Conservation (phyloP, 2,329 filamentous ascomycete genomes). For the Arthrobotrys musiformis region DNA sequence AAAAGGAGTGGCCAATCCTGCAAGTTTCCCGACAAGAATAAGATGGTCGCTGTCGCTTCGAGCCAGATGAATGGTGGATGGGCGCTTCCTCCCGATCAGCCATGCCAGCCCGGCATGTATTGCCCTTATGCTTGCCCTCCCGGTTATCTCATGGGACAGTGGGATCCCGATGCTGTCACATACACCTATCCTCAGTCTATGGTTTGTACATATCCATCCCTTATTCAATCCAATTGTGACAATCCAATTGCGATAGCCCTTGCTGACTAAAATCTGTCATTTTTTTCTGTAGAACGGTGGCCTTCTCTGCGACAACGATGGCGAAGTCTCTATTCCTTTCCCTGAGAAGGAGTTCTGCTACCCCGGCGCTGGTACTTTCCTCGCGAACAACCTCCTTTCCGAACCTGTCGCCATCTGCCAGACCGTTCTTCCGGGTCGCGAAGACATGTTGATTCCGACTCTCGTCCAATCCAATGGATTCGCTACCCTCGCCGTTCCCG, state of each 20-base stretch:
- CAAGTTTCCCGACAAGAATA: constrained; percentile 73
- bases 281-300: constrained; percentile 72
- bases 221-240: neutral
- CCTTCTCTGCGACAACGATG: constrained; percentile 75
- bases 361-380: constrained; percentile 73
- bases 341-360: constrained; percentile 75
- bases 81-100: constrained; percentile 80
- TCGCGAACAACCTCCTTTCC: constrained; percentile 73
- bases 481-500: constrained; percentile 76
- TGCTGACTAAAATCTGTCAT: constrained; percentile 39
- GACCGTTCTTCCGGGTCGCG: constrained; percentile 80
- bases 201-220: constrained; percentile 66
- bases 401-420: constrained; percentile 77
- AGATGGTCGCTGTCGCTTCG: constrained; percentile 76
- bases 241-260: constrained; percentile 6
- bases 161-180: constrained; percentile 74
- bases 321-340: constrained; percentile 76
- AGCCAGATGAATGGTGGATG: constrained; percentile 75
- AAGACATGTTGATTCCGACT: constrained; percentile 86
- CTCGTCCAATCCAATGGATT: constrained; percentile 67
- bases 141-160: constrained; percentile 81
- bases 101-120: constrained; percentile 74
- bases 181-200: constrained; percentile 78
- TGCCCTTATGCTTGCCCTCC: constrained; percentile 81
- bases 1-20: constrained; percentile 69